These are phyloP conservation scores for Coccinonectria pachysandricola DNA, from an alignment of 2,329 filamentous ascomycete genomes.

Conservation along the genomic window DNA sequence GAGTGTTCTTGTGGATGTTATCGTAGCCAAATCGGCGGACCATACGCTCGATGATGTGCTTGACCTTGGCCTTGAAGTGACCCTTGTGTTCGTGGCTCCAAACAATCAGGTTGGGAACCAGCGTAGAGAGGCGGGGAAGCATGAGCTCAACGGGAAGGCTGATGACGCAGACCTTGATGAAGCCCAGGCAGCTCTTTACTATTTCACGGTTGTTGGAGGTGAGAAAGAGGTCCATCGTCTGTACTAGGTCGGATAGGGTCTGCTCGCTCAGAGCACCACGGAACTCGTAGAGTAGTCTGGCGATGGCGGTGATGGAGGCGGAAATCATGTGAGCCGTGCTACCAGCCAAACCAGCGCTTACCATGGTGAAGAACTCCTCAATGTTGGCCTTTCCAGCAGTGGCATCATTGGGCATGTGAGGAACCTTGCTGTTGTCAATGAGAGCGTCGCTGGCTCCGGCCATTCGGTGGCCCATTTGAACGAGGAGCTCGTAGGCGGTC, in stretches of 20 bases:
- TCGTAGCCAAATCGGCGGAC: conserved; percentile 84
- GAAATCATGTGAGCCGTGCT: conserved; percentile 95
- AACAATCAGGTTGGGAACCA: conserved; percentile 84
- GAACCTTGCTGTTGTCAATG: conserved; percentile 78
- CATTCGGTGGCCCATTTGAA: conserved; percentile 81
- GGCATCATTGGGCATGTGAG: conserved; percentile 75
- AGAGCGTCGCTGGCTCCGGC: conserved; percentile 51
- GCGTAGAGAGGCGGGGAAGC: conserved; percentile 60
- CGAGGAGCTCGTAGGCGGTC: conserved; percentile 79
- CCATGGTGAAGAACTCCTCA: conserved; percentile 97
- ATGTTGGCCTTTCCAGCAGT: conserved; percentile 69
- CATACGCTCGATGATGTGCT: conserved; percentile 93
- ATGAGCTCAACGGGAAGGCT: conserved; percentile 72
- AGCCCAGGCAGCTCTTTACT: conserved; percentile 85
- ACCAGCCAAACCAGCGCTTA: conserved; percentile 87
- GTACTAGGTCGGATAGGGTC: conserved; percentile 73
- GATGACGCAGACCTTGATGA: conserved; percentile 92
- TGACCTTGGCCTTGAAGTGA: conserved; percentile 93
- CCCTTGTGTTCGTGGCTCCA: conserved; percentile 99
- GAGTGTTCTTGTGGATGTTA: conserved; percentile 67
- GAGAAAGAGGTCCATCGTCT: conserved; percentile 92
- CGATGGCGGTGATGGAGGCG: conserved; percentile 89
- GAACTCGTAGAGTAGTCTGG: conserved; percentile 89
- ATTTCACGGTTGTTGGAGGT: conserved; percentile 96
- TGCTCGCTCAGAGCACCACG: conserved; percentile 56